These are phyloP conservation scores for Leptodermis oblonga DNA, from an alignment of 257 asterid species.

Conservation along the genomic window DNA sequence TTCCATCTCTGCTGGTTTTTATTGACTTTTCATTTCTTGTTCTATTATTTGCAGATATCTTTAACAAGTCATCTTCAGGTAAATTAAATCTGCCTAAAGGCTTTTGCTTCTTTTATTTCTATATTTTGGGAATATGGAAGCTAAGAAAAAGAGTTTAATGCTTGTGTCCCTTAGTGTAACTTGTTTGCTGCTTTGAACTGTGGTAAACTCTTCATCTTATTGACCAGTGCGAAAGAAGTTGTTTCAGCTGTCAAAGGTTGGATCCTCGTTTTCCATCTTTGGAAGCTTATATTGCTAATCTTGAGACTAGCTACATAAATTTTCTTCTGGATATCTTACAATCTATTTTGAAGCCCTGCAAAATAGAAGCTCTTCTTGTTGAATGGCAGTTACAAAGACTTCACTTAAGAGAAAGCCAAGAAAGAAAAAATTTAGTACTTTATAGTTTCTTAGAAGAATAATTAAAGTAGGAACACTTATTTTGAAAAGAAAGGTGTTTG, in stretches of 20 bases:
- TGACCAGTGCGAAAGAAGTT: neutral
- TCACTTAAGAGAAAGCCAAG: neutral
- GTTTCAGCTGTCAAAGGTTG: neutral
- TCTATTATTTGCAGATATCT: slow-evolving; percentile 21
- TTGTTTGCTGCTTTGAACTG: neutral
- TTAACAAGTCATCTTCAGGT: slow-evolving; percentile 33
- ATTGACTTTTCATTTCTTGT: slow-evolving; percentile 7
- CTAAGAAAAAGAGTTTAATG: neutral
- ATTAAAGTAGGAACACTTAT: neutral
- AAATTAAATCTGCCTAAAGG: slow-evolving; percentile 4
- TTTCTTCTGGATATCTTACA: slow-evolving; percentile 2
- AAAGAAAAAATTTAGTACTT: neutral
- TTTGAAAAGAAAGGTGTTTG: neutral
- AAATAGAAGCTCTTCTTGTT: neutral
- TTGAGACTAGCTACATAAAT: neutral
- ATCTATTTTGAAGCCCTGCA: neutral
- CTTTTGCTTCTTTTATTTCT: neutral
- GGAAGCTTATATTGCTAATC: neutral
- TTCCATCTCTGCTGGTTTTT: neutral
- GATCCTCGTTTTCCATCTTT: neutral
- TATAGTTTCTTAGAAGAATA: neutral
- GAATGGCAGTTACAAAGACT: neutral
- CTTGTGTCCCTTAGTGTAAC: neutral
- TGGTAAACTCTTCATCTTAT: neutral
- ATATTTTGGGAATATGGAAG: neutral